These are phyloP conservation scores for Botrytis paeoniae DNA, from an alignment of 2,329 filamentous ascomycete genomes.

Conservation along the genomic window DNA sequence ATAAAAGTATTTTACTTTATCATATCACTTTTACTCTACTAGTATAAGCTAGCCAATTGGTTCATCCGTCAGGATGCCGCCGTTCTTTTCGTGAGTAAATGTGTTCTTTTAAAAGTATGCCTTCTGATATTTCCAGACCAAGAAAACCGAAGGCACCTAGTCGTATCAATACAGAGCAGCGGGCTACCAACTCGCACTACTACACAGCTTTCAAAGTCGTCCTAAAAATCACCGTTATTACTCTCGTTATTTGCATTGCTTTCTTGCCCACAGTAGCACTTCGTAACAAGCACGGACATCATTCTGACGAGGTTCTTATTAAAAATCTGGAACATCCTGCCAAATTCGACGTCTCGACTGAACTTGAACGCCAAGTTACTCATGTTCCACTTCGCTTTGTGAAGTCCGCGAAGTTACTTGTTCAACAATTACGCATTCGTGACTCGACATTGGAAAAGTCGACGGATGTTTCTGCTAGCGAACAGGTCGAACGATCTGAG, in stretches of 20 bases:
- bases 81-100: constrained; percentile 8
- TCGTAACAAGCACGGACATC: not conserved
- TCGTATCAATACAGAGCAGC: not conserved
- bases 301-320: not conserved
- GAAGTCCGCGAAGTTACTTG: not conserved
- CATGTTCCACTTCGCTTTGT: not conserved
- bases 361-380: constrained; percentile 4
- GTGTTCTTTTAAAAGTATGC: not conserved
- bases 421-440: not conserved
- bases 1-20: constrained; percentile 3
- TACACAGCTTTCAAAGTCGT: constrained; percentile 10
- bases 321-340: not conserved
- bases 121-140: constrained; percentile 10
- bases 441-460: not conserved
- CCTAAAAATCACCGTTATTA: constrained; percentile 6
- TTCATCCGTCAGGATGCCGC: not conserved
- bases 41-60: not conserved
- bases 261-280: constrained; percentile 6
- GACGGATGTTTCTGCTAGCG: not conserved
- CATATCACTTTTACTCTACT: not conserved
- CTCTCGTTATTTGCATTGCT: constrained; percentile 15
- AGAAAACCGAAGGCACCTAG: not conserved
- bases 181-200: not conserved
- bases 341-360: not conserved
- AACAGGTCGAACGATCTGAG: not conserved